These are phyloP conservation scores for Picochlorum sp. DNA, from an alignment of 139 green algal genomes.

Conservation along the genomic window DNA sequence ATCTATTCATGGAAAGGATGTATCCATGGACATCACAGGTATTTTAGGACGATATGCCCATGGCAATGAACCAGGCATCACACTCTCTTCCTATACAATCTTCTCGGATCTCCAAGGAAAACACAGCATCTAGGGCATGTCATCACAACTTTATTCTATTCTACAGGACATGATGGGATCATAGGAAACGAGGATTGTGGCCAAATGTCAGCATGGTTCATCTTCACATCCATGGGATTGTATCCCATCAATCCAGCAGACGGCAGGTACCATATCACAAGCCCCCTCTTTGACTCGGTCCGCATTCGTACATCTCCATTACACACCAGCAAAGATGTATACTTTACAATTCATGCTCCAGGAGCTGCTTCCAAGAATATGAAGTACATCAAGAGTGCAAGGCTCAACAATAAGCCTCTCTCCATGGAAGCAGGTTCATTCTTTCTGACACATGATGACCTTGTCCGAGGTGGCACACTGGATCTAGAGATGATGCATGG, in stretches of 20 bases:
- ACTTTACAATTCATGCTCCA: background rate
- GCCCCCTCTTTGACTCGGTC: conserved; percentile 4
- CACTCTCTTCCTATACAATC: conserved; percentile 6
- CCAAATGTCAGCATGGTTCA: conserved; percentile 13
- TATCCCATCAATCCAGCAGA: conserved; percentile 13
- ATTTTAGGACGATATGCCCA: conserved; percentile 12
- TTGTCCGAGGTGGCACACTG: background rate
- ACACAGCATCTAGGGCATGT: background rate
- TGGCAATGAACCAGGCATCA: conserved; percentile 13
- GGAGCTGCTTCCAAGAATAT: background rate
- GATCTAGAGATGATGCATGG: background rate
- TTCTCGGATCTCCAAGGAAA: background rate
- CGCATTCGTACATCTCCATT: background rate
- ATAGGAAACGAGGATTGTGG: conserved; percentile 14
- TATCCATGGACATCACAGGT: background rate
- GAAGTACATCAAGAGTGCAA: background rate
- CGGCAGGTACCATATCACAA: background rate
- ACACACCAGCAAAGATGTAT: background rate
- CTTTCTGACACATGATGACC: background rate
- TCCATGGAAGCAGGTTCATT: background rate
- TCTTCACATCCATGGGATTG: conserved; percentile 7
- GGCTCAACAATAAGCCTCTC: background rate
- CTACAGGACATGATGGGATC: conserved; percentile 1
- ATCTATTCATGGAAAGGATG: background rate
- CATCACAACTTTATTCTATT: background rate